These are phyloP conservation scores for Penstemon davidsonii DNA, from an alignment of 257 asterid species.

Conservation along the genomic window DNA sequence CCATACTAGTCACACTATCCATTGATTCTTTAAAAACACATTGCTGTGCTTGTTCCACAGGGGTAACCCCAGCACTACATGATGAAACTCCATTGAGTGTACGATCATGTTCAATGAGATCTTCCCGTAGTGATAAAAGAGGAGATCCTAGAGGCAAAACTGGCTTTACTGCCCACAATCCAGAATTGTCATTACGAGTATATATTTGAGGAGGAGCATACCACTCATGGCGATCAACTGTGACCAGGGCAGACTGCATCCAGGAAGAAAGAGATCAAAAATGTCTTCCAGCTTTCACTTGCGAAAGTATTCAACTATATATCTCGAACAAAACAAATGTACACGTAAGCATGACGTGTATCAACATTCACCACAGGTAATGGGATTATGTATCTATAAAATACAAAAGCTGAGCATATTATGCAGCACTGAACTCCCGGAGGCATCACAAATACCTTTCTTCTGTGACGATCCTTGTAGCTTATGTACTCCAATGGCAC, in stretches of 20 bases:
- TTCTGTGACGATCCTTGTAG: constrained; percentile 84
- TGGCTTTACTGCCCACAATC: constrained; percentile 76
- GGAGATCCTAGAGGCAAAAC: constrained; percentile 70
- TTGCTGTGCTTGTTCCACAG: constrained; percentile 63
- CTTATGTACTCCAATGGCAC: constrained; percentile 91
- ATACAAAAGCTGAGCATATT: constrained; percentile 15
- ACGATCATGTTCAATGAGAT: constrained; percentile 41
- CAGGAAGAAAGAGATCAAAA: constrained; percentile 23
- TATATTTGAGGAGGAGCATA: constrained; percentile 91
- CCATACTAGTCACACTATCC: constrained; percentile 78
- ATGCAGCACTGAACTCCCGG: constrained; percentile 18
- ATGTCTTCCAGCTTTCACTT: constrained; percentile 7
- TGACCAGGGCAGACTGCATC: constrained; percentile 94
- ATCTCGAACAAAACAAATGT: neutral
- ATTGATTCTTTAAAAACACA: constrained; percentile 53
- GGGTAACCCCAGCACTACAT: constrained; percentile 47
- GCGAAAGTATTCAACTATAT: neutral
- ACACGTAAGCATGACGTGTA: no score
- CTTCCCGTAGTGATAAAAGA: constrained; percentile 40
- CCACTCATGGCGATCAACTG: constrained; percentile 98
- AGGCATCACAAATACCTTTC: constrained; percentile 63
- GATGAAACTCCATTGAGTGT: constrained; percentile 47
- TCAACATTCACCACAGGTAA: neutral
- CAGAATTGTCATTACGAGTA: constrained; percentile 85
- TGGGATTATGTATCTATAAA: constrained; percentile 3